Evolutionary conservation across 345 rosid genomes (phyloP).

Genomic region (rapeseed (Brassica napus)): Da-Ae NC_063446.1:71243501-71244000

Average conservation of each 20-base stretch:
- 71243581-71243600: no score
- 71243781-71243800: conserved; percentile 52
- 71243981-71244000: conserved; percentile 31
- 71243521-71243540: no score
- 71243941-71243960: conserved; percentile 42
- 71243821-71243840: conserved; percentile 15
- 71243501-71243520: no score
- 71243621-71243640: no score
- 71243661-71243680: conserved; percentile 48
- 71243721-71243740: conserved; percentile 53
- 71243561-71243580: no score
- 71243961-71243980: background rate
- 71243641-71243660: no score
- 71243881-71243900: conserved; percentile 62
- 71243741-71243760: conserved; percentile 55
- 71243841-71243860: conserved; percentile 20
- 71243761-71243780: conserved; percentile 51
- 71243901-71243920: conserved; percentile 65
- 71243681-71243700: conserved; percentile 58
- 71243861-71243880: conserved; percentile 41
- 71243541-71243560: no score
- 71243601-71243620: no score
- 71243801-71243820: conserved; percentile 36
- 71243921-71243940: conserved; percentile 53
- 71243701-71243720: conserved; percentile 59